Conservation (phyloP, 2,329 filamentous ascomycete species). For the Microcyclospora tardicrescens region DNA sequence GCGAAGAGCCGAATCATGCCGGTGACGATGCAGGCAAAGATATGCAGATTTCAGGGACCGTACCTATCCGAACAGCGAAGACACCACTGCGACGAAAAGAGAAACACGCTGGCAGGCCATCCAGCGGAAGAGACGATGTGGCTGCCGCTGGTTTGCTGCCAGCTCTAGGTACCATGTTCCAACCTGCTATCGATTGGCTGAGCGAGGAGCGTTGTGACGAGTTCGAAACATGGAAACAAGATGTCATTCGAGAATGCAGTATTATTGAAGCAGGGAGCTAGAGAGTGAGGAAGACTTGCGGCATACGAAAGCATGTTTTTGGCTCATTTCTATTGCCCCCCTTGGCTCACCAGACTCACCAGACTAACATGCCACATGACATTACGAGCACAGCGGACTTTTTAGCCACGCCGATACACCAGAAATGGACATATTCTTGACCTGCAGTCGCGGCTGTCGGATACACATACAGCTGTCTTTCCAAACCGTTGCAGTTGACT, state of each 20-base stretch:
- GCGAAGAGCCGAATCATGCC: constrained; percentile 4
- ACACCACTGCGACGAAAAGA: constrained; percentile 24
- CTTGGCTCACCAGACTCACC: too few relatives aligned
- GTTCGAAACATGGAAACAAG: constrained; percentile 52
- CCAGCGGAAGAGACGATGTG: constrained; percentile 8
- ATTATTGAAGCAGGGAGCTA: too few relatives aligned
- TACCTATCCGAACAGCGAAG: constrained; percentile 12
- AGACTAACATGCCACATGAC: too few relatives aligned
- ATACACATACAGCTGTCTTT: too few relatives aligned
- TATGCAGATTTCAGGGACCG: constrained; percentile 6
- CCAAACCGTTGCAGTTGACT: too few relatives aligned
- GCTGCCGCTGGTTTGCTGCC: constrained; percentile 25
- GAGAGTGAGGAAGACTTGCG: too few relatives aligned
- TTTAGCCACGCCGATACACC: too few relatives aligned
- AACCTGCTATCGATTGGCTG: constrained; percentile 59
- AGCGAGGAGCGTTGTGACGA: constrained; percentile 49
- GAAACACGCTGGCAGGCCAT: constrained; percentile 15
- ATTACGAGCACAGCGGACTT: too few relatives aligned
- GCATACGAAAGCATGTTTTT: too few relatives aligned
- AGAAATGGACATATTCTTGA: too few relatives aligned
- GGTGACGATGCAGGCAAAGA: constrained; percentile 3
- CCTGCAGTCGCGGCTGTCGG: too few relatives aligned
- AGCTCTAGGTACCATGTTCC: constrained; percentile 56
- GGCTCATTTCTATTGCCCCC: too few relatives aligned
- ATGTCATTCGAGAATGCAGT: constrained; percentile 24